Percentiles rank a stretch among this genome's conserved stretches.
Conservation (phyloP, 2,329 filamentous ascomycete genomes). For the Ascochyta pisi region DNA sequence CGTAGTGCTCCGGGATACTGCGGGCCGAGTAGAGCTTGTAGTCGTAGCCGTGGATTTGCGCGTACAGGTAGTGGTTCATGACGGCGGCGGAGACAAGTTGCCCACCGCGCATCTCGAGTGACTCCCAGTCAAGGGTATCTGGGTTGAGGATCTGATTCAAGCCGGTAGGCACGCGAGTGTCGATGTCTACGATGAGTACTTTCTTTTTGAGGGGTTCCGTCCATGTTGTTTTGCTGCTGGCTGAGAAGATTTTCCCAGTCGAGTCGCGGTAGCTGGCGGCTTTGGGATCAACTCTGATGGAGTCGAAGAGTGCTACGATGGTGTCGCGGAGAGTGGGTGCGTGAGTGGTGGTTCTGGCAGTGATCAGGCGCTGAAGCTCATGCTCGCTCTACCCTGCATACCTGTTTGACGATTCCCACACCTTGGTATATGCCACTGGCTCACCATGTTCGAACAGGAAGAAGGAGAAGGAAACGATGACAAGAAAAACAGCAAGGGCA, state of each 20-base stretch:
- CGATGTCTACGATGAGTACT: conserved; percentile 41
- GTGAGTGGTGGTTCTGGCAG: neutral
- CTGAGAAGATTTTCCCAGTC: conserved; percentile 19
- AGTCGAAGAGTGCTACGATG: conserved; percentile 23
- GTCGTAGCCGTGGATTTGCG: conserved; percentile 51
- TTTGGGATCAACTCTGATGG: conserved; percentile 23
- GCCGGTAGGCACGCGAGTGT: conserved; percentile 43
- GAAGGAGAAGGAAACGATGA: conserved; percentile 17
- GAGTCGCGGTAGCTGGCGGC: conserved; percentile 20
- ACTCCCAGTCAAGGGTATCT: conserved; percentile 47
- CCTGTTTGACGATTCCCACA: conserved; percentile 18
- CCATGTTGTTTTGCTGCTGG: conserved; percentile 25
- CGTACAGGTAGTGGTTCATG: conserved; percentile 11
- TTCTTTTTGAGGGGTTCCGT: conserved; percentile 28
- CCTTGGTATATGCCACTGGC: conserved; percentile 1
- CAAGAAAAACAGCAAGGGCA: conserved; percentile 19
- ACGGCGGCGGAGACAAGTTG: conserved; percentile 39
- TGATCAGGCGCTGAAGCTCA: neutral
- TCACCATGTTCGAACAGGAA: conserved; percentile 19
- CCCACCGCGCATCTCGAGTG: conserved; percentile 21
- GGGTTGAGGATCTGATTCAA: conserved; percentile 37
- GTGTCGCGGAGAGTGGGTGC: conserved; percentile 22
- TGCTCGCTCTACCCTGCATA: neutral
- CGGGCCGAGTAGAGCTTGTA: conserved; percentile 54
- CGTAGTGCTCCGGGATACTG: conserved; percentile 45